A percentile compares a stretch with the other conserved stretches of the same genome.
phyloP scores from a whole-genome alignment of 1,139 yeast species.

The Hanseniaspora uvarum region DNA sequence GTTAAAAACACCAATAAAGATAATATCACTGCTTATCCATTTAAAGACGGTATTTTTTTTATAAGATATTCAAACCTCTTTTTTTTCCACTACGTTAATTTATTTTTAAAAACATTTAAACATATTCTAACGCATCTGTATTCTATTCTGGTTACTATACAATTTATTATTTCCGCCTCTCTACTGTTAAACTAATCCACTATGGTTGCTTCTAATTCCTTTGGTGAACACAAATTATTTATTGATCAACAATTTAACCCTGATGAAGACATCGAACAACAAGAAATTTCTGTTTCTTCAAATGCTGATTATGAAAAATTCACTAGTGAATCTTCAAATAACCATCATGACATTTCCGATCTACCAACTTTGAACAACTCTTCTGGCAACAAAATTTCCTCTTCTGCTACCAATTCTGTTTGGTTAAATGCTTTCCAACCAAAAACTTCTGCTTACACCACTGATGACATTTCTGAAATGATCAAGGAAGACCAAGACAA shows the following conservation, averaged over 20 bases:
- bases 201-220: constrained; percentile 11
- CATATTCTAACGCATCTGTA: background rate
- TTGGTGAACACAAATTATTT: constrained; percentile 15
- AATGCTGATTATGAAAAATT: background rate
- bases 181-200: background rate
- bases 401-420: constrained; percentile 7
- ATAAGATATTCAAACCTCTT: background rate
- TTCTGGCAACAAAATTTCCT: background rate
- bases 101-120: background rate
- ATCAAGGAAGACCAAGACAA: constrained; percentile 2
- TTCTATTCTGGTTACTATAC: constrained; percentile 7
- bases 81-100: background rate
- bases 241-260: constrained; percentile 17
- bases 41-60: too few relatives aligned
- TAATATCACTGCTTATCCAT: background rate
- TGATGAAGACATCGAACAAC: constrained; percentile 12
- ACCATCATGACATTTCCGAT: background rate
- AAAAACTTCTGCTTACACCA: constrained; percentile 1
- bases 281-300: background rate
- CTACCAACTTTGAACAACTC: constrained; percentile 7
- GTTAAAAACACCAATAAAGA: background rate
- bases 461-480: constrained; percentile 6
- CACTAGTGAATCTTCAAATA: background rate
- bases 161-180: background rate
- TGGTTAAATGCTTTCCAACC: constrained; percentile 10